Conservation (phyloP, 2,329 filamentous ascomycete genomes). For the Trichoderma guizhouense region DNA sequence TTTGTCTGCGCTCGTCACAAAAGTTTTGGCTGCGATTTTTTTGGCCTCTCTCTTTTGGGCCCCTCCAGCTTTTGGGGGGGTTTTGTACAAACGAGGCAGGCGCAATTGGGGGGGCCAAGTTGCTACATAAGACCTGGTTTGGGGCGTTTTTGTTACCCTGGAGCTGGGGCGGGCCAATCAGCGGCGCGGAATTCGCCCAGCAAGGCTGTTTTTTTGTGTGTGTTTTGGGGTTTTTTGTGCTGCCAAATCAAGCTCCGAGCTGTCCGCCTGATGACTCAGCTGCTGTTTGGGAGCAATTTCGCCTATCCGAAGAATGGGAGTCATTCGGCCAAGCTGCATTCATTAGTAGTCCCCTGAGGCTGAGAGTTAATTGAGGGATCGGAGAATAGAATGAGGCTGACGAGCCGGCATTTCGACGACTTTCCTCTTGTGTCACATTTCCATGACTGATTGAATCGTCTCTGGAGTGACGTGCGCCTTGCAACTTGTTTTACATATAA, state of each 20-base stretch:
- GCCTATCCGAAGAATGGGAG: not conserved
- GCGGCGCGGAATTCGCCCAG: not conserved
- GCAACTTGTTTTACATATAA: not conserved
- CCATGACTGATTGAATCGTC: not conserved
- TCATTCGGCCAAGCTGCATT: not conserved
- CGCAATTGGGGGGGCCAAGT: not conserved
- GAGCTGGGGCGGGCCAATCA: not conserved
- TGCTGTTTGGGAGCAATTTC: not conserved
- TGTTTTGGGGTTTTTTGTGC: not conserved
- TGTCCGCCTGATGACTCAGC: constrained; percentile 15
- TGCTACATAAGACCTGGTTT: not conserved
- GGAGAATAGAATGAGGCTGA: not conserved
- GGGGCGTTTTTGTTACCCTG: not conserved
- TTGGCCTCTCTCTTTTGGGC: not conserved
- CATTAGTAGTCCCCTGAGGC: not conserved
- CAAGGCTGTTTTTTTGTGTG: not conserved
- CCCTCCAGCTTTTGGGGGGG: constrained; percentile 6
- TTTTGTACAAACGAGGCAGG: constrained; percentile 13
- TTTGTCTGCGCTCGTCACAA: not conserved
- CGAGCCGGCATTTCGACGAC: not conserved
- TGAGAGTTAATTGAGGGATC: not conserved
- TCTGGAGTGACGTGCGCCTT: not conserved
- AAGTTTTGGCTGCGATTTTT: constrained; percentile 1
- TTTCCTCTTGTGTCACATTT: not conserved
- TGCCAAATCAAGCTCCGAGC: not conserved